A percentile compares a stretch with the other conserved stretches of the same genome.
These are phyloP conservation scores for Thraustochytrium sp. DNA, from an alignment of 352 stramenopile genomes.

Conservation along the genomic window DNA sequence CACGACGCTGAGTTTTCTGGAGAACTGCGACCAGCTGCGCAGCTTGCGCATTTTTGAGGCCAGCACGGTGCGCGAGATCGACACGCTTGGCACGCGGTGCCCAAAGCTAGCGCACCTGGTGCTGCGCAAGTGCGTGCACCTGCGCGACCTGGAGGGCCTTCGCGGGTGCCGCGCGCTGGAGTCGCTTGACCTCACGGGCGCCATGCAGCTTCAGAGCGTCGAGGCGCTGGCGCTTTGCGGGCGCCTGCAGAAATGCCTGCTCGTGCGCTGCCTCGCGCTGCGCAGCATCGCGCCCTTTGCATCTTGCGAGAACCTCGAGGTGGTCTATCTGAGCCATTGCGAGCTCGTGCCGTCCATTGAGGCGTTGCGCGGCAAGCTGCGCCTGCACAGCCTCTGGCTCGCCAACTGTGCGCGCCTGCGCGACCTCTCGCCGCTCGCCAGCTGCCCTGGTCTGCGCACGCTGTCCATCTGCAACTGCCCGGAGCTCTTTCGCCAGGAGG, in stretches of 20 bases:
- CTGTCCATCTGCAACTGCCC: constrained; percentile 19
- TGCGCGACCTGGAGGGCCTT: background rate
- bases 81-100: background rate
- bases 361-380: background rate
- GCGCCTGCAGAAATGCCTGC: background rate
- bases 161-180: background rate
- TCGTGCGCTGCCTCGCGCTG: background rate
- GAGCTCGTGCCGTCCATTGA: background rate
- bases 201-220: background rate
- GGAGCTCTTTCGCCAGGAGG: background rate
- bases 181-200: constrained; percentile 26
- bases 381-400: constrained; percentile 15
- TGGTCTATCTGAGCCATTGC: constrained; percentile 21
- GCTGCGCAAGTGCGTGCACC: background rate
- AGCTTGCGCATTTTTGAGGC: background rate
- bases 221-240: background rate
- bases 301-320: background rate
- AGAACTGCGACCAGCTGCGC: background rate
- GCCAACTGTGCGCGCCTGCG: background rate
- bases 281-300: background rate
- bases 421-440: background rate
- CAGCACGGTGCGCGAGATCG: background rate
- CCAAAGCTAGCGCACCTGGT: background rate
- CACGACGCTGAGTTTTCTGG: background rate
- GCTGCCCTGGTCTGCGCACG: background rate